Evolutionary conservation across 1,284 basidiomycete genomes (phyloP), one percentile per base, ranked within the genome.

Genomic region (Lentinus polychrous): DNA sequence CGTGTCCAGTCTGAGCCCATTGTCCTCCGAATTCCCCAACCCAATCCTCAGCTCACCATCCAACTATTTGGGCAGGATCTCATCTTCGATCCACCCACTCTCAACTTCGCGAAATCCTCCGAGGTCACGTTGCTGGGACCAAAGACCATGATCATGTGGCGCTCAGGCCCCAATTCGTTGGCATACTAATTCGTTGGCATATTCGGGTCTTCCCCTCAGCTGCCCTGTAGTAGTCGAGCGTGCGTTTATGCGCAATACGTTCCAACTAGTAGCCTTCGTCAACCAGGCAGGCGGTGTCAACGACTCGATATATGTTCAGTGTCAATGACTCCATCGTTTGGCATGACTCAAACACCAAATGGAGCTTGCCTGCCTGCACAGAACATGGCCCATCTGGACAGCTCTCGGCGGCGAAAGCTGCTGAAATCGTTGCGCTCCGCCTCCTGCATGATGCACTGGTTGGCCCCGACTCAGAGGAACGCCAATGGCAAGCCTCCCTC

Each of bases 251-350:
- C 81, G 84, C 44, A 86, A 94, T 61, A 94, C 91, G 0, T 93
- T 96, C 73, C 90, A 94, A 61, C 68, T 96, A 18, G 83, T 96
- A 18, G 83, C 90, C 2, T 96, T 96, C 67, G 57, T 78, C 38
- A 86, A 86, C 55, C 83, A 86, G 55, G 64, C 72, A 14, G 81
- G 82, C 22, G 55, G 70, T 49, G 87, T n/a, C n/a, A 86, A 64
- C 78, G 92, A 55, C 83, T n/a, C n/a, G 85, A 61, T 96, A 96
- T 67, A 91, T 95, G 81, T 95, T 95, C 72, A 92, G 89, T 56
- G 83, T 95, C 37, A 79, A 86, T 45, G 87, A 91, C 57, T 74
- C 82, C 0, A 70, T 86, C 15, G 74, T 86, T 22, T 79, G 83
- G 15, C 77, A 84, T 52, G 79, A 14, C 68, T 95, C 46, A 79